Conservation (phyloP, 2,329 filamentous ascomycete species). For the Pseudogymnoascus sp. region DNA sequence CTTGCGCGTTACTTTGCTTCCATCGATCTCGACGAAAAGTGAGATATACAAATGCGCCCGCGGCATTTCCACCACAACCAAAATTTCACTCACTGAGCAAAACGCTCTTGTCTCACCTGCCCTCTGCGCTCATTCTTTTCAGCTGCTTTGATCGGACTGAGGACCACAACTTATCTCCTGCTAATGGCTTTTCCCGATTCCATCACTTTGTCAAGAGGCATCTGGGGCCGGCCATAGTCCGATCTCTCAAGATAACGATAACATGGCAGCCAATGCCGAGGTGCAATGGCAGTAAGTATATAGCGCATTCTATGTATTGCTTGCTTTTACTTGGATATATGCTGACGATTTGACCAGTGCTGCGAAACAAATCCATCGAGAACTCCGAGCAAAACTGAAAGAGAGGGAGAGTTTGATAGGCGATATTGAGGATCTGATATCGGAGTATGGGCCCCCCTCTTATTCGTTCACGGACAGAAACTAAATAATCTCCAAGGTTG, state of each 20-base stretch:
- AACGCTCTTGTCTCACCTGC: neutral
- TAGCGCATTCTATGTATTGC: neutral
- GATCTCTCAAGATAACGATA: slow-evolving; percentile 7
- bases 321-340: neutral
- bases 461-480: neutral
- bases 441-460: slow-evolving; percentile 21
- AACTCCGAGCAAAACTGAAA: slow-evolving; percentile 41
- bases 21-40: slow-evolving; percentile 5
- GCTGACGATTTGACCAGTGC: slow-evolving; percentile 21
- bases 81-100: neutral
- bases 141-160: neutral
- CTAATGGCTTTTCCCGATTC: slow-evolving; percentile 7
- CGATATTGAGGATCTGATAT: slow-evolving; percentile 36
- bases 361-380: slow-evolving; percentile 41
- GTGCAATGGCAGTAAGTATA: slow-evolving; percentile 45
- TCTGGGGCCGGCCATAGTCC: slow-evolving; percentile 8
- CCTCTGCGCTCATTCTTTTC: neutral
- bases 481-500: slow-evolving; percentile 20
- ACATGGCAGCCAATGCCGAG: slow-evolving; percentile 31
- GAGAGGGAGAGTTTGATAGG: slow-evolving; percentile 42
- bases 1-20: slow-evolving; percentile 7
- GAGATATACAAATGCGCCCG: slow-evolving; percentile 8
- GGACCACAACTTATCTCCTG: neutral
- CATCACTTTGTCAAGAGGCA: slow-evolving; percentile 9
- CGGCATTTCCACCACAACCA: neutral